Evolutionary conservation across 768 basidiomycete genomes (phyloP), one percentile per base, ranked within the genome.

Genomic region (Thelephora aurantiotincta): DNA sequence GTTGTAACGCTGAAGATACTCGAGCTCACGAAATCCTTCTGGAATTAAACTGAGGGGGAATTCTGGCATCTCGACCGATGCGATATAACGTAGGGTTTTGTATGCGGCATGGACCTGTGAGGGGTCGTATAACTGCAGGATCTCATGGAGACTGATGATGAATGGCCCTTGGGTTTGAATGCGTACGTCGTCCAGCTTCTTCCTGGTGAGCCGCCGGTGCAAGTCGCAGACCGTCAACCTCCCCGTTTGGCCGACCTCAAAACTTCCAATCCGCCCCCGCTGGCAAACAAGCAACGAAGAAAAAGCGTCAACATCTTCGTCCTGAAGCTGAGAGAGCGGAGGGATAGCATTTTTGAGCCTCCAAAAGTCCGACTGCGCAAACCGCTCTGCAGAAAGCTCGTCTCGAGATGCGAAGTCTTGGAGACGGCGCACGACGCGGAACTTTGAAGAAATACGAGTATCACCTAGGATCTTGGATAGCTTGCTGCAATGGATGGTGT

Each of bases 301-400:
- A 54, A 91, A 92, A 1, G 83, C 83, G 45, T 79, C 68, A 14
- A 82, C 67, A 56, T 90, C 86, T 33, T 77, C 77, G 34, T 72
- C 71, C 43, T 76, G 74, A n/a, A 89, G 63, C 23, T 70, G 63
- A 1, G 67, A 62, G 5, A 55, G 52, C 1, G 69, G 47, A 5
- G 86, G 86, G 37, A 92, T 81, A 56, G 74, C 81, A 19, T 78
- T 77, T 58, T 89, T 90, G 57, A 94, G 64, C 35, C 78, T 73
- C 91, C 91, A 96, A 60, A 93, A 91, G 52, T 82, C 78, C 7
- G 66, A 66, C 46, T 65, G 64, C 0, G 74, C 65, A 48, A 85
- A 86, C 23, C 68, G 66, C 6, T 61, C 59, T 47, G 64, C 60
- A 12, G 65, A 60, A 43, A 73, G 69, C 9, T 63, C 57, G 3